Base-by-base conservation (phyloP, 2,329 filamentous ascomycete species). In the Pleoardoris graminearum region DNA sequence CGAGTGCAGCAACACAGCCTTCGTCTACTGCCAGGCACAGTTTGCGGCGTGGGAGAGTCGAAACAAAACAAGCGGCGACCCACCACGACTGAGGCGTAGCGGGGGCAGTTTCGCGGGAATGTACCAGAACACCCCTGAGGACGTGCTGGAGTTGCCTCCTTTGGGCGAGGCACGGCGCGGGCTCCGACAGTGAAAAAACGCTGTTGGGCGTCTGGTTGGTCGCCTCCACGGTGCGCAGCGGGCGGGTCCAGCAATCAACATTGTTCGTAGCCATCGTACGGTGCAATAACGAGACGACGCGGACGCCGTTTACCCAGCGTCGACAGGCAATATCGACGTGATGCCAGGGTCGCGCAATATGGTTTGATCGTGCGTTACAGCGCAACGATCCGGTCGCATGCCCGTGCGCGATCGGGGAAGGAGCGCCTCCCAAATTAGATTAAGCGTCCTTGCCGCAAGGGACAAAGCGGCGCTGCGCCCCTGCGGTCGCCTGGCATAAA, bases 401-500 rank as follows among this genome's bases (percentile, higher is more conserved):
- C 42, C 43, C 43, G 43, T 46, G 32, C 23, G 29, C 51, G 49
- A 49, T 46, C 43, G 51, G 50, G 57, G 50, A 55, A 58, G 51
- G 55, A 51, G 51, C 54, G 53, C 53, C 43, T 53, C 52, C 62
- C 61, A 63, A 61, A 56, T 65, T 63, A 62, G 48, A 51, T 55
- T 48, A 44, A 29, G 38, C 44, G 19, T 32, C 61, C 53, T 57
- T 35, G 33, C 59, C 53, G 48, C 10, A 33, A 57, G 35, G 39
- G 60, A 59, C 41, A 49, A 57, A 53, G 53, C 50, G 46, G 41
- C 16, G 16, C 50, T 51, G 33, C 45, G 50, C 57, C 54, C 57
- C 60, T 47, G 44, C 23, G 47, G 58, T 53, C 60, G 61, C 64
- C 65, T 69, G 59, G 51, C 65, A 70, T 71, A 72, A 73, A 70